These are phyloP conservation scores for Kuraishia ogatae DNA, from an alignment of 805 yeast genomes.

Conservation along the genomic window DNA sequence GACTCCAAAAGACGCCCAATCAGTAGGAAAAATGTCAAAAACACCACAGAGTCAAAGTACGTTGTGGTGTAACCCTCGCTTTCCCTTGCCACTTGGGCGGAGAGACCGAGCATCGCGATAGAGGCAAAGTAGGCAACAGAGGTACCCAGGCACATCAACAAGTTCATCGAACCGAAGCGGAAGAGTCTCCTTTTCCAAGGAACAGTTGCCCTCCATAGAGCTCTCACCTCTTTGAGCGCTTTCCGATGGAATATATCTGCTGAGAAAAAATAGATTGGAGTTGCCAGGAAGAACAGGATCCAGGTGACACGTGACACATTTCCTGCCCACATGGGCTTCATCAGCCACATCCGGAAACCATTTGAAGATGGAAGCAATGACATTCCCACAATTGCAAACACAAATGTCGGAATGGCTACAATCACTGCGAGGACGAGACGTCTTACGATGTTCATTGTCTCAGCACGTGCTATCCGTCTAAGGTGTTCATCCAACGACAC, in stretches of 20 bases:
- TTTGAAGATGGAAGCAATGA: conserved; percentile 37
- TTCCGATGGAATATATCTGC: conserved; percentile 67
- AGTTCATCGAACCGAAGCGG: conserved; percentile 71
- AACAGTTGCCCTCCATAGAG: conserved; percentile 49
- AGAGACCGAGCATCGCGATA: conserved; percentile 42
- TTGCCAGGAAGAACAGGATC: conserved; percentile 54
- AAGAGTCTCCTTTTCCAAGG: conserved; percentile 49
- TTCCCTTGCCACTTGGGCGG: conserved; percentile 22
- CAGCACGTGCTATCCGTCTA: conserved; percentile 35
- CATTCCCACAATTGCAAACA: conserved; percentile 66
- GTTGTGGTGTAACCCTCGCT: conserved; percentile 46
- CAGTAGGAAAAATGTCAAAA: conserved; percentile 60
- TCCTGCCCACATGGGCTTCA: conserved; percentile 55
- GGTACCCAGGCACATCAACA: conserved; percentile 67
- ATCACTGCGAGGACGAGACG: conserved; percentile 42
- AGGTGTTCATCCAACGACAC: conserved; percentile 59
- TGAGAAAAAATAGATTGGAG: conserved; percentile 68
- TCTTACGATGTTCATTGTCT: conserved; percentile 33
- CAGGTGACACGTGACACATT: conserved; percentile 54
- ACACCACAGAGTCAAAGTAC: conserved; percentile 74
- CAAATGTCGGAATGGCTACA: conserved; percentile 55
- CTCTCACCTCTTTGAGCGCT: conserved; percentile 49
- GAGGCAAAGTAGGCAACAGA: conserved; percentile 65
- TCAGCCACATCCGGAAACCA: conserved; percentile 41
- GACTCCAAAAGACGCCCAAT: conserved; percentile 66